phyloP scores from a whole-genome alignment of 192 early-diverging fungal genomes.

The Backusella mclennaniae region DNA sequence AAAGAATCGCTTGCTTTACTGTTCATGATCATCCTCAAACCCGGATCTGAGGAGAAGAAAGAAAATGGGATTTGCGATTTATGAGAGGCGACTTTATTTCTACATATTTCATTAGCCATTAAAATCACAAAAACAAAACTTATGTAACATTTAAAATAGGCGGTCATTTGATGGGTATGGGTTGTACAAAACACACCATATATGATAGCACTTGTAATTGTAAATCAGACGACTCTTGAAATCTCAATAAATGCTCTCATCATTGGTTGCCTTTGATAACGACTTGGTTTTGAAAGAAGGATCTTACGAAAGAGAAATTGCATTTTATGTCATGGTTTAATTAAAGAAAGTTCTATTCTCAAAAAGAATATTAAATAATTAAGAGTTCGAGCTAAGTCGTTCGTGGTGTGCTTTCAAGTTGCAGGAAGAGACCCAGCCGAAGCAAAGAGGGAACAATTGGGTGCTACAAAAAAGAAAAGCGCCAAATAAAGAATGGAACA shows the following conservation, averaged over 20 bases:
- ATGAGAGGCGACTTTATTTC: not conserved
- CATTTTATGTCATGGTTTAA: not conserved
- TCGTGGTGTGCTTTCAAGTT: not conserved
- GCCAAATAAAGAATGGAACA: not conserved
- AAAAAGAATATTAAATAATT: not conserved
- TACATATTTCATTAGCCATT: not conserved
- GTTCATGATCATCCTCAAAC: not conserved
- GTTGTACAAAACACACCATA: not conserved
- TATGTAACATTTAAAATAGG: not conserved
- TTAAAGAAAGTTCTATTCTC: not conserved
- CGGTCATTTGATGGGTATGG: not conserved
- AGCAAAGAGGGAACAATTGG: not conserved
- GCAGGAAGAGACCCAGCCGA: not conserved
- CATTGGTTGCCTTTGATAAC: not conserved
- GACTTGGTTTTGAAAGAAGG: not conserved
- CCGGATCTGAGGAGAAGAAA: not conserved
- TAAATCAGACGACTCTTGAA: not conserved
- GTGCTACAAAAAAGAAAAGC: not conserved
- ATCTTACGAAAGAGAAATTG: not conserved
- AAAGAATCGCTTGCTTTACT: too few species aligned
- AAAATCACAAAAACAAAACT: not conserved
- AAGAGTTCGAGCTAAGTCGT: not conserved
- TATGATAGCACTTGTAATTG: not conserved
- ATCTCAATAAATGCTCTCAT: not conserved
- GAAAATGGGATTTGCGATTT: conserved; percentile 3